Conservation (phyloP, 345 rosid genomes). For the Eucalyptus erythrocorys region DNA sequence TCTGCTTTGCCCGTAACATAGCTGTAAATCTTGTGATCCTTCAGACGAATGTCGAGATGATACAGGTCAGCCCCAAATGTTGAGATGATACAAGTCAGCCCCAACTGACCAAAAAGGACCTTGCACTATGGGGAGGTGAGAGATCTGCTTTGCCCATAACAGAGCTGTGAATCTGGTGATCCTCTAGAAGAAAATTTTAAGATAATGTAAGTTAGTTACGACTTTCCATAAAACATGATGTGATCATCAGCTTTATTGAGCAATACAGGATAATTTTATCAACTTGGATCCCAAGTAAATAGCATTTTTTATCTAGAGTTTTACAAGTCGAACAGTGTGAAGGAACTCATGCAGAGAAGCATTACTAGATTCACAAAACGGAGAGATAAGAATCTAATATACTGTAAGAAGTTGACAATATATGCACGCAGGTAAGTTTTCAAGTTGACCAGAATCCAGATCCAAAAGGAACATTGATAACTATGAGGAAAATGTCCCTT, state of each 20-base stretch:
- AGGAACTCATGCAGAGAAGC: not conserved
- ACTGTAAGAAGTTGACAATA: not conserved
- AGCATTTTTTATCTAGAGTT: not conserved
- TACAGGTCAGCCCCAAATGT: not conserved
- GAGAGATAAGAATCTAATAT: not conserved
- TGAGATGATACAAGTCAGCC: not conserved
- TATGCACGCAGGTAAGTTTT: not conserved
- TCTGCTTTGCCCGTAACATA: conserved; percentile 71
- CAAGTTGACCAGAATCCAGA: not conserved
- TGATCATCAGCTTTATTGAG: not conserved
- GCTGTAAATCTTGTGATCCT: conserved; percentile 1
- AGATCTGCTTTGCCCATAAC: conserved; percentile 61
- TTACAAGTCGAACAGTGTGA: not conserved
- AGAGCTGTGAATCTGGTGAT: conserved; percentile 9
- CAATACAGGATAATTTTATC: not conserved
- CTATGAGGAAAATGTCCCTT: not conserved
- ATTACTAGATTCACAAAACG: not conserved
- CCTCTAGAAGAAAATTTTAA: conserved; percentile 1
- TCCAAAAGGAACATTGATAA: not conserved
- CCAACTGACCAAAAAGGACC: conserved; percentile 57
- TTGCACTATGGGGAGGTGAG: conserved; percentile 61
- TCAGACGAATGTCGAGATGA: not conserved
- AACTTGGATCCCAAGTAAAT: not conserved
- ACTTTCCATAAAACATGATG: not conserved
- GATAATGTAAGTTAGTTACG: conserved; percentile 1